A percentile compares a stretch with the other conserved stretches of the same genome.
phyloP scores from a whole-genome alignment of 1,284 basidiomycete genomes.

The Sporisorium reilianum region DNA sequence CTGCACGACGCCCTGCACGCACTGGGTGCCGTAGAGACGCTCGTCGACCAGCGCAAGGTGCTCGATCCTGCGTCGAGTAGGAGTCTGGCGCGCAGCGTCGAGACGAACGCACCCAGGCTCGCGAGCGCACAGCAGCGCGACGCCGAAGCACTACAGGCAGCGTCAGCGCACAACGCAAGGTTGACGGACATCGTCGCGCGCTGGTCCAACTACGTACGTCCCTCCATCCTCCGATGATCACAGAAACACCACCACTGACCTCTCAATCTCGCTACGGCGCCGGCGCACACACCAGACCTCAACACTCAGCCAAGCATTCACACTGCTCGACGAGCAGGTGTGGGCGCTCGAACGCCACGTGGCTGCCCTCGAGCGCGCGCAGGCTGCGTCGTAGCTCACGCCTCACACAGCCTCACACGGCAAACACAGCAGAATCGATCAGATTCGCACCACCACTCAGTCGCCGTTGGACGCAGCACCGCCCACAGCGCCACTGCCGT shows the following conservation, averaged over 20 bases:
- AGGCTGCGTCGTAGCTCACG: background rate
- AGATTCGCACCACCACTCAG: background rate
- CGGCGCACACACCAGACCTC: conserved; percentile 1
- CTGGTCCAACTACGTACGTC: background rate
- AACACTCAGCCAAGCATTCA: conserved; percentile 16
- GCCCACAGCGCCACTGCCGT: background rate
- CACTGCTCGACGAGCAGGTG: conserved; percentile 12
- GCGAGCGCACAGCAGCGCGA: background rate
- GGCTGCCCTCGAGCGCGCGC: background rate
- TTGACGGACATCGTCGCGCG: background rate
- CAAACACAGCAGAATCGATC: too few species aligned
- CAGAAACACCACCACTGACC: too few species aligned
- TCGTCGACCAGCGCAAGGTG: conserved; percentile 6
- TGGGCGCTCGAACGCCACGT: conserved; percentile 9
- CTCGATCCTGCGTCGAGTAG: background rate
- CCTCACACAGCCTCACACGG: background rate
- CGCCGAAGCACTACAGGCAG: background rate
- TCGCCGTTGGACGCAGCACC: background rate
- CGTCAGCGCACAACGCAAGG: background rate
- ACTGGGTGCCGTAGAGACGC: background rate
- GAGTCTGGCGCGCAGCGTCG: background rate
- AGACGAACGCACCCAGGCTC: background rate
- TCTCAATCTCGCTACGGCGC: too few species aligned
- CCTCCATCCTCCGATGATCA: background rate
- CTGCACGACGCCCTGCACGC: background rate